Conservation (phyloP, 2,329 filamentous ascomycete species). For the Fusarium veterinarium region DNA sequence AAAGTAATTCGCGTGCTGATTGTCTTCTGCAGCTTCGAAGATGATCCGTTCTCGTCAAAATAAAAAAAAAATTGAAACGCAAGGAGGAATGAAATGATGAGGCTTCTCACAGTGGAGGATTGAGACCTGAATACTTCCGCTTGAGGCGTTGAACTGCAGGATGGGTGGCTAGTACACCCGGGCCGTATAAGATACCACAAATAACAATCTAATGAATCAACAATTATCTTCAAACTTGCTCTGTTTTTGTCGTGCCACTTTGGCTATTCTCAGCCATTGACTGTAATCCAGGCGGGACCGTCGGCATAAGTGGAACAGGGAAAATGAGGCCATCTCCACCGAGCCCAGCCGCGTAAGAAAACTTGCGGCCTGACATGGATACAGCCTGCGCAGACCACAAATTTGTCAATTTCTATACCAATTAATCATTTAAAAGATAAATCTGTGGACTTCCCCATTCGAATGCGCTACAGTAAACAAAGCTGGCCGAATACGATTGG, state of each 20-base stretch:
- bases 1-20: background rate
- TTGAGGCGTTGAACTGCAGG: constrained; percentile 1
- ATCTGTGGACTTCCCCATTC: background rate
- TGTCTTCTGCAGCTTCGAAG: background rate
- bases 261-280: rapidly evolving
- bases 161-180: background rate
- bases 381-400: background rate
- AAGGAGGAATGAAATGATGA: rapidly evolving
- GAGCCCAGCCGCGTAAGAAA: constrained; percentile 14
- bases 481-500: constrained; percentile 3
- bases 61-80: rapidly evolving
- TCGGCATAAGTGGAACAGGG: constrained; percentile 11
- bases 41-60: constrained; percentile 10
- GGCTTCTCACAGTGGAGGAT: background rate
- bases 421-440: background rate
- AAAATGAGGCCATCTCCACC: constrained; percentile 32
- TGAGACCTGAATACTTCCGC: background rate
- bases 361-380: constrained; percentile 8
- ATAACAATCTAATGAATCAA: background rate
- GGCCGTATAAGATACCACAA: background rate
- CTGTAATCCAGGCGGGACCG: background rate
- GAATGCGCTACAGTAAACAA: background rate
- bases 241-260: no score
- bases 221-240: rapidly evolving
- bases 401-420: background rate